Percentiles rank a stretch among this genome's conserved stretches.
Conservation (phyloP, 805 yeast species). For the Wickerhamiella bombiphila region DNA sequence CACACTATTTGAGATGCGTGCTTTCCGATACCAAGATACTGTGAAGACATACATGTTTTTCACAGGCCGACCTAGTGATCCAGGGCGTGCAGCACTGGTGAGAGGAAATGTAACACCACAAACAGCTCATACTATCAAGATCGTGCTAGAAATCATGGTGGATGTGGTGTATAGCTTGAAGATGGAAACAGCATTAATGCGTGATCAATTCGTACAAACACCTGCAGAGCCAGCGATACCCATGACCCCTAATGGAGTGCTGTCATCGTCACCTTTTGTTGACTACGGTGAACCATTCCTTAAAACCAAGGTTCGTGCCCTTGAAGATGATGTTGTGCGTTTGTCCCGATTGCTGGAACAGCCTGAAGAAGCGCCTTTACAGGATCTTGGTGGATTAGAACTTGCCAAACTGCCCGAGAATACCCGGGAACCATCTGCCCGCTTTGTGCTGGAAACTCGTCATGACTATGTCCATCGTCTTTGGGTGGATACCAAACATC, state of each 20-base stretch:
- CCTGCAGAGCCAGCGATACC: slow-evolving; percentile 16
- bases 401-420: neutral
- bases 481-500: slow-evolving; percentile 32
- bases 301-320: slow-evolving; percentile 36
- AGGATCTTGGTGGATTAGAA: neutral
- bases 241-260: slow-evolving; percentile 29
- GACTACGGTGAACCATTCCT: slow-evolving; percentile 56
- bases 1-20: slow-evolving; percentile 51
- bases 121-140: slow-evolving; percentile 52
- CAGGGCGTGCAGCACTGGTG: slow-evolving; percentile 78
- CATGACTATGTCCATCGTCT: slow-evolving; percentile 22
- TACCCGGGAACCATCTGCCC: slow-evolving; percentile 20
- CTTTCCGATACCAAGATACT: slow-evolving; percentile 39
- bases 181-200: slow-evolving; percentile 60
- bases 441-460: slow-evolving; percentile 21
- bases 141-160: slow-evolving; percentile 65
- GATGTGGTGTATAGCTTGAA: slow-evolving; percentile 65
- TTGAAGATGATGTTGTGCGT: slow-evolving; percentile 29
- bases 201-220: slow-evolving; percentile 46
- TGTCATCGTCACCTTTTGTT: slow-evolving; percentile 80
- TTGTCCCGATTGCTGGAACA: neutral
- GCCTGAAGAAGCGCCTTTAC: neutral
- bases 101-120: slow-evolving; percentile 45
- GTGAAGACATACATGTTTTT: slow-evolving; percentile 62
- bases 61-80: slow-evolving; percentile 54